Base-by-base conservation (phyloP, 805 yeast species). In the Wickerhamomyces sydowiorum region DNA sequence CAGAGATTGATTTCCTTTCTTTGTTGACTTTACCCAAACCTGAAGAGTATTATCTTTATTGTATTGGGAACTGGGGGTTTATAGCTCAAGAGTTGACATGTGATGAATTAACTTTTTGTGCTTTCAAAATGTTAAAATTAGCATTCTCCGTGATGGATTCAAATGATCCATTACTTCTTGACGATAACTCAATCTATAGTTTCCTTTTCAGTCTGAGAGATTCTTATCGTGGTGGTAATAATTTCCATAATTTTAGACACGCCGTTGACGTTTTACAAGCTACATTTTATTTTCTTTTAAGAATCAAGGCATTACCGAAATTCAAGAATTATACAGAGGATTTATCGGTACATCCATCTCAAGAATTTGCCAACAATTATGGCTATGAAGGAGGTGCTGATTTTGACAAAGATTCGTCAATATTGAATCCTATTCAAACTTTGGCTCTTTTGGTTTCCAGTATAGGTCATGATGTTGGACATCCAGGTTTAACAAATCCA, bases 261-360 rank as follows among this genome's bases (percentile, higher is more conserved):
- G 97, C 96, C 1, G 85, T 88, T 15, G 99, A 93, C 64, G 99
- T 93, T 8, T 66, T 90, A 56, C 99, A 93, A 64, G 96, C 95
- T 2, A 79, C 91, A 25, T 82, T 84, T 66, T 82, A 73, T 59
- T 78, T 82, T 44, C 66, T 82, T 2, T 40, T 60, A 6, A 49
- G 59, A 17, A 40, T 57, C n/a, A 48, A 52, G 15, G 48, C 60
- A 7, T 42, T 59, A 21, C 59, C 53, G 21, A 44, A 38, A 9
- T 56, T 56, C 36, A 33, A 36, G 3, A 46, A 53, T 33, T 57
- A 43, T 38, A 48, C 58, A 5, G 41, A 42, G 17, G 42, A 48
- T 35, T 33, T 40, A 20, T 33, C 28, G 4, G 13, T 41, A 1
- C 57, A 54, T 39, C 60, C 60, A 27, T n/a, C 17, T 2, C 24